A percentile compares a stretch with the other conserved stretches of the same genome.
phyloP scores from a whole-genome alignment of 192 early-diverging fungal genomes.

The Backusella tuberculispora region DNA sequence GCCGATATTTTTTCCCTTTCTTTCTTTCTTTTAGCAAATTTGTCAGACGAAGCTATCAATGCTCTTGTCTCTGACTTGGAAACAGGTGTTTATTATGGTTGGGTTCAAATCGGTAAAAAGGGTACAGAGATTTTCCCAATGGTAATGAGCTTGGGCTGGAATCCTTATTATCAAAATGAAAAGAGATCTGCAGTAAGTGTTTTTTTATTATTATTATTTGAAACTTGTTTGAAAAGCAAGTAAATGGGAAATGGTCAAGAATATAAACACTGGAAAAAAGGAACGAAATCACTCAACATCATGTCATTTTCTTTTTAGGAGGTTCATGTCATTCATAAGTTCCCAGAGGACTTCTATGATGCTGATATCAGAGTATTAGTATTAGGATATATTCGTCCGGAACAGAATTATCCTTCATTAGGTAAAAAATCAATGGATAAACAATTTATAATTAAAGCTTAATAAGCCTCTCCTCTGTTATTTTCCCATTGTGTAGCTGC shows the following conservation, averaged over 20 bases:
- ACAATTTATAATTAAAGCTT: not conserved
- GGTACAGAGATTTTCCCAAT: conserved; percentile 77
- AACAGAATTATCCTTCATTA: conserved; percentile 84
- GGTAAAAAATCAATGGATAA: conserved; percentile 51
- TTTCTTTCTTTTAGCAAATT: conserved; percentile 72
- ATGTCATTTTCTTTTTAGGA: conserved; percentile 59
- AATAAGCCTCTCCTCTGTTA: not conserved
- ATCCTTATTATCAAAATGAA: conserved; percentile 98
- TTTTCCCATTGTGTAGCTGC: conserved; percentile 59
- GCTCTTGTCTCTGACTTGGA: conserved; percentile 64
- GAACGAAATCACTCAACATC: not conserved
- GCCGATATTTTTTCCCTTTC: not conserved
- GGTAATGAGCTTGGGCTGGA: conserved; percentile 99
- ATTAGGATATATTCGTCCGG: conserved; percentile 86
- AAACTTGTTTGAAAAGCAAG: not conserved
- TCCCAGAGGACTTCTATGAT: conserved; percentile 90
- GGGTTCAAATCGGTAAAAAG: conserved; percentile 74
- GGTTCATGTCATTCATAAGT: conserved; percentile 94
- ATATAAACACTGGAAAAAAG: not conserved
- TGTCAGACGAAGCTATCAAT: conserved; percentile 77
- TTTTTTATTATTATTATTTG: not conserved
- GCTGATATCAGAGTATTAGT: conserved; percentile 82
- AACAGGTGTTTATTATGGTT: conserved; percentile 96
- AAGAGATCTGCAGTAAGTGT: conserved; percentile 82
- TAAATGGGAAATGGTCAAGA: not conserved